Percentiles rank a stretch among this genome's conserved stretches.
phyloP scores from a whole-genome alignment of 495 filamentous ascomycete genomes.

The Immersiella caudata region DNA sequence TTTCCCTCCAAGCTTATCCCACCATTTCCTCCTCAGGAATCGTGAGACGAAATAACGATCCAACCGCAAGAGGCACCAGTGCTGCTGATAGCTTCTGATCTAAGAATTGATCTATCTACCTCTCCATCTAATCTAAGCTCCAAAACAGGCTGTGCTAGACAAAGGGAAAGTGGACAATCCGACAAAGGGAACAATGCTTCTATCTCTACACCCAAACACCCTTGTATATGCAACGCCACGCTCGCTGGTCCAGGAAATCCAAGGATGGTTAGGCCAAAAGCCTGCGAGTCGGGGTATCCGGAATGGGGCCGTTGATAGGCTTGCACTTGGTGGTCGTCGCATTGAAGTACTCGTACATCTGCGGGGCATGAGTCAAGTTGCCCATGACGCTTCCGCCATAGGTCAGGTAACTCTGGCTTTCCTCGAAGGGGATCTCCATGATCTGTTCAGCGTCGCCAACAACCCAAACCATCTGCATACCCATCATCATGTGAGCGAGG shows the following conservation, averaged over 20 bases:
- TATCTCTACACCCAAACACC: background rate
- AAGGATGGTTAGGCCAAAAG: background rate
- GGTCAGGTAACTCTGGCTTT: conserved; percentile 48
- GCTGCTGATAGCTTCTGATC: too few relatives aligned
- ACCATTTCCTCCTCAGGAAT: too few relatives aligned
- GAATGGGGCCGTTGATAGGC: background rate
- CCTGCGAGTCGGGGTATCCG: background rate
- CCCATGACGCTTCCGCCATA: conserved; percentile 57
- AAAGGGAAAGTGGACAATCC: background rate
- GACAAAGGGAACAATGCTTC: background rate
- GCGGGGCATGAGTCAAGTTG: conserved; percentile 45
- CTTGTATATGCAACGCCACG: background rate
- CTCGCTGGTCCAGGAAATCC: background rate
- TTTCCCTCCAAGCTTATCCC: background rate
- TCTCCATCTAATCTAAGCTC: background rate
- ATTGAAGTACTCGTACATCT: conserved; percentile 33
- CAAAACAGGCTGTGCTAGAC: background rate
- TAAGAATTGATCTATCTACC: too few relatives aligned
- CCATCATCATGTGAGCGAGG: conserved; percentile 38
- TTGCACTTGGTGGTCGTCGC: conserved; percentile 26
- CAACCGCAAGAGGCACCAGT: too few relatives aligned
- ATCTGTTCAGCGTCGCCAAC: conserved; percentile 52
- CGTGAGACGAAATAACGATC: too few relatives aligned
- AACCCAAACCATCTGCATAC: conserved; percentile 57
- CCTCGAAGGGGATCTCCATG: conserved; percentile 33